Percentiles rank a stretch among this genome's conserved stretches.
Conservation (phyloP, 129 eudicot species). For the Arctium minus region DNA sequence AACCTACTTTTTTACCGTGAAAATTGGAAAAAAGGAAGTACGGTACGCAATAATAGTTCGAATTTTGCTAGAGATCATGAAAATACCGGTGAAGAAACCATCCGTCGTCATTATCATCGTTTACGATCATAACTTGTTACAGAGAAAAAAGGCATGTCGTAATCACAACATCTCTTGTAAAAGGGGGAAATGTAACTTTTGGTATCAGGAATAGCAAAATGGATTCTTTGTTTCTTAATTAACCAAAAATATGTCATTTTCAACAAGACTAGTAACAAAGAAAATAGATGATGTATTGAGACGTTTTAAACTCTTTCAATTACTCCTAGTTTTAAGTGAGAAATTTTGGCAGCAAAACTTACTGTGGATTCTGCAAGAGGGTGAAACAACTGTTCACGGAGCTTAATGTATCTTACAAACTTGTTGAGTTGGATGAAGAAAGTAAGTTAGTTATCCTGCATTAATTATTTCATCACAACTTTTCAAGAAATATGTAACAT, state of each 20-base stretch:
- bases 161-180: neutral
- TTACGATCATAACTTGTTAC: neutral
- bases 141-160: neutral
- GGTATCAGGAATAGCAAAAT: neutral
- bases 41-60: neutral
- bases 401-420: constrained; percentile 65
- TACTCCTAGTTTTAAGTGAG: neutral
- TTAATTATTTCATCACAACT: neutral
- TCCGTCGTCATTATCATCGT: neutral
- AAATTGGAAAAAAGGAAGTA: neutral
- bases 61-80: neutral
- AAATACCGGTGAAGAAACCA: neutral
- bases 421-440: constrained; percentile 72
- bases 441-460: constrained; percentile 37
- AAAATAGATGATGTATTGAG: neutral
- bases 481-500: constrained; percentile 1
- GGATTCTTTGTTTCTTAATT: no score
- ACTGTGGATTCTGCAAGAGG: constrained; percentile 63
- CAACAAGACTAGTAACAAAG: no score
- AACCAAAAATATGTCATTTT: no score
- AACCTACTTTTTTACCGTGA: neutral
- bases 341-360: constrained; percentile 63
- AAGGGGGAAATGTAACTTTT: neutral
- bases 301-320: neutral
- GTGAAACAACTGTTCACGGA: constrained; percentile 70